A percentile compares a stretch with the other conserved stretches of the same genome.
Evolutionary conservation across 768 basidiomycete species (phyloP).

Genomic region (Cubamyces lactineus): DNA sequence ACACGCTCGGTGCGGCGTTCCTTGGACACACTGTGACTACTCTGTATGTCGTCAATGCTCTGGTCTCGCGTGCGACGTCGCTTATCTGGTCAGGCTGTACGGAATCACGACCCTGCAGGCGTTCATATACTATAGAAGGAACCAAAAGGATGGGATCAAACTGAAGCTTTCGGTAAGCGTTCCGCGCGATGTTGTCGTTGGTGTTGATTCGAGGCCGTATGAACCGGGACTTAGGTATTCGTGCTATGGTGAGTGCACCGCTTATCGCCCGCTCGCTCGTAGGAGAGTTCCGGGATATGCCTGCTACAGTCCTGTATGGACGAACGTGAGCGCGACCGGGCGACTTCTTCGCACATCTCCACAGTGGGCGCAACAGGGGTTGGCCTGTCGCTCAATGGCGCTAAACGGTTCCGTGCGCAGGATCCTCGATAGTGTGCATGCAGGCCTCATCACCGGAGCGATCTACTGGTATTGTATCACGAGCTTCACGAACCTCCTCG

Average conservation of each 20-base stretch:
- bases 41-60: slow-evolving; percentile 10
- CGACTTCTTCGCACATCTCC: neutral
- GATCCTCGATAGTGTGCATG: slow-evolving; percentile 16
- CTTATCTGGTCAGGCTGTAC: neutral
- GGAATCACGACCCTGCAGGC: slow-evolving; percentile 15
- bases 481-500: slow-evolving; percentile 6
- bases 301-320: too few relatives aligned
- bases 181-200: neutral
- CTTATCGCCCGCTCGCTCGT: too few relatives aligned
- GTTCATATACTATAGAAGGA: slow-evolving; percentile 8
- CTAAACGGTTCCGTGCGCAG: neutral
- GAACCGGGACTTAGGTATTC: neutral
- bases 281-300: too few relatives aligned
- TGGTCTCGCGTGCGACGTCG: neutral
- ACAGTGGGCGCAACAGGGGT: too few relatives aligned
- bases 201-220: neutral
- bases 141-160: neutral
- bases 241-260: slow-evolving; percentile 3
- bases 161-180: neutral
- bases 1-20: slow-evolving; percentile 27
- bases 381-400: too few relatives aligned
- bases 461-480: slow-evolving; percentile 11
- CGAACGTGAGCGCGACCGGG: too few relatives aligned
- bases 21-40: slow-evolving; percentile 24
- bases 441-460: neutral